Evolutionary conservation across 2,329 filamentous ascomycete species (phyloP), one percentile per base, ranked within the genome.

Genomic region (Neonectria magnoliae): DNA sequence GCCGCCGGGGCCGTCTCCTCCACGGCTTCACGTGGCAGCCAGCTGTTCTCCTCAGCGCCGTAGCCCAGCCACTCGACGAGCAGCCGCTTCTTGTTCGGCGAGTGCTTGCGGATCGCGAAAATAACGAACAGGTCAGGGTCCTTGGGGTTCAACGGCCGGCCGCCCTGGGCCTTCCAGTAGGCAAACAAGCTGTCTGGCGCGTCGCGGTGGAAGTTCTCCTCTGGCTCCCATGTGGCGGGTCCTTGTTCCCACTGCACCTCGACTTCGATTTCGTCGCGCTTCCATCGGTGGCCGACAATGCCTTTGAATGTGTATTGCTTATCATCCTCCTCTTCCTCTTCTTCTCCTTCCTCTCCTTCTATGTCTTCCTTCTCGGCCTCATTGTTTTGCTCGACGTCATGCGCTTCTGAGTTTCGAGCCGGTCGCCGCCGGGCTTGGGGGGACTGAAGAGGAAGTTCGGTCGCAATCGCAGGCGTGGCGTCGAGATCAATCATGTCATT

Each of bases 1-100:
- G 76, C 51, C 7, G 66, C 64, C 2, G 71, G 69, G 6, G 76
- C 77, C 3, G 74, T 71, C 59, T 74, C 65, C 42, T 76, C 65
- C 0, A 80, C 68, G 4, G 52, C 62, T 1, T 52, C 50, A 6
- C 69, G 65, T 2, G 72, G 62, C 62, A 77, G 69, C 79, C 79
- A 81, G 2, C 75, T 74, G 5, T 63, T 70, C 1, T 79, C 75
- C 10, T 65, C 55, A 9, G 68, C 59, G 3, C 70, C 70, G 44
- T 75, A 80, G 11, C 79, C 79, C 5, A 79, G 61, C 79, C 79
- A 81, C 63, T 80, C 79, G 1, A 81, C 77, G 9, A 73, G 63
- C 31, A 80, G 64, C 20, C 69, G 68, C 44, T 71, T 71, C 55
- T 70, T 72, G 6, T 74, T 68, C 16, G 66, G 68, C 11, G 69